A percentile compares a stretch with the other conserved stretches of the same genome.
Conservation (phyloP, 2,329 filamentous ascomycete genomes). For the Neonectria neomacrospora region DNA sequence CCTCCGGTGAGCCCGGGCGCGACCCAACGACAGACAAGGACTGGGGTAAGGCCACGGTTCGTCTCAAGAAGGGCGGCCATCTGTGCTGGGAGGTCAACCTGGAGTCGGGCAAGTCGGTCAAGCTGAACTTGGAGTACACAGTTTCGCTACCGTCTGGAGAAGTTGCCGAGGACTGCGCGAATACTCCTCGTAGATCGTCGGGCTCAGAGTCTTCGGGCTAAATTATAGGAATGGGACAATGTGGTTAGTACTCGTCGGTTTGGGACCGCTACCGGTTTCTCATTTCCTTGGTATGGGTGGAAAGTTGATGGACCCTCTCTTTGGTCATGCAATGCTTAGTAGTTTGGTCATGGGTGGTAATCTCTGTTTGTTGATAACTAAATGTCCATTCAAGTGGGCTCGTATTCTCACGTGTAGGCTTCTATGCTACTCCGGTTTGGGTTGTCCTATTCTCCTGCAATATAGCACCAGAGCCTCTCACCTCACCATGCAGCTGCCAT, state of each 20-base stretch:
- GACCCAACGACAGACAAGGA: conserved; percentile 48
- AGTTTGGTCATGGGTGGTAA: background rate
- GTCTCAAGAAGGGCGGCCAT: conserved; percentile 67
- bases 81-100: conserved; percentile 68
- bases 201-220: background rate
- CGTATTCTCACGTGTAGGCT: background rate
- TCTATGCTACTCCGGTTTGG: background rate
- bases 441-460: background rate
- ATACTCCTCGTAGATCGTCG: background rate
- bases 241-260: background rate
- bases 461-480: background rate
- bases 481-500: background rate
- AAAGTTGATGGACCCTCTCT: background rate
- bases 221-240: background rate
- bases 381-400: background rate
- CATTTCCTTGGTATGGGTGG: background rate
- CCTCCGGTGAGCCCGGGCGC: conserved; percentile 48
- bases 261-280: background rate
- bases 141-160: conserved; percentile 66
- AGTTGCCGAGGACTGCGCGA: conserved; percentile 35
- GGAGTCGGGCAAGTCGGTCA: conserved; percentile 66
- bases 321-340: background rate
- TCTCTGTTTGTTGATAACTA: background rate
- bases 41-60: conserved; percentile 66
- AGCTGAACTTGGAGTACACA: conserved; percentile 70